A percentile compares a stretch with the other conserved stretches of the same genome.
Evolutionary conservation across 352 stramenopile species (phyloP).

Genomic region (Globisporangium polare): DNA sequence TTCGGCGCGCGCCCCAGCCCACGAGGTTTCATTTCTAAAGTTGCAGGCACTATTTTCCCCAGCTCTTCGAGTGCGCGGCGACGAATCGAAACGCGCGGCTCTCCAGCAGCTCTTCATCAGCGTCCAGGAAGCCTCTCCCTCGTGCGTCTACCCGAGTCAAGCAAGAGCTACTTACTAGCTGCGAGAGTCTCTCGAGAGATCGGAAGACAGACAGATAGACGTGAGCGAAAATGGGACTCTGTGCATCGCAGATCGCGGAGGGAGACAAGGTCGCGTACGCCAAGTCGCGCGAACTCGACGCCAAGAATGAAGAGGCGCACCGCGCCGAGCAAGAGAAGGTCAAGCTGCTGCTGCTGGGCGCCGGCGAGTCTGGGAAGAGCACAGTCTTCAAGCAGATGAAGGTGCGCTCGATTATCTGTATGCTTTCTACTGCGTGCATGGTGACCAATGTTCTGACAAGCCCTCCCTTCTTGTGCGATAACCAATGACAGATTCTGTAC

Average conservation of each 20-base stretch:
- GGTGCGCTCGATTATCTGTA: constrained; percentile 23
- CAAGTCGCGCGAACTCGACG: constrained; percentile 74
- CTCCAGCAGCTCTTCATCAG: constrained; percentile 6
- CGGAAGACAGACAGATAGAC: constrained; percentile 1
- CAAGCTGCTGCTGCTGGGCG: constrained; percentile 93
- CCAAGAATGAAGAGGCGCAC: constrained; percentile 77
- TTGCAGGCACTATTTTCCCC: constrained; percentile 37
- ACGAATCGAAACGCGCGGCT: constrained; percentile 24
- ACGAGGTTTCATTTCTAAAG: constrained; percentile 73
- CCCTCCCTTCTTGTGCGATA: constrained; percentile 9
- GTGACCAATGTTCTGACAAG: background rate
- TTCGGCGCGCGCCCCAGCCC: constrained; percentile 4
- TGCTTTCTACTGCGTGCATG: background rate
- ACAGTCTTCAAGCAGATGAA: constrained; percentile 95
- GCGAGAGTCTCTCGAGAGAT: background rate
- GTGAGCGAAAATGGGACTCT: constrained; percentile 63
- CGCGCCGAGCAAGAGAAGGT: constrained; percentile 89
- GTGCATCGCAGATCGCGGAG: constrained; percentile 55
- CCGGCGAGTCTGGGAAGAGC: constrained; percentile 94
- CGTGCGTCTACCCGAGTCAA: background rate
- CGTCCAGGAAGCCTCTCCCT: constrained; percentile 5
- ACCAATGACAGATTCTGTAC: constrained; percentile 67
- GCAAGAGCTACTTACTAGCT: background rate
- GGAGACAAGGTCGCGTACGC: constrained; percentile 55
- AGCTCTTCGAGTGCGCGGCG: too few species aligned